Base-by-base conservation (phyloP, 2,329 filamentous ascomycete species). In the Fusarium camptoceras region DNA sequence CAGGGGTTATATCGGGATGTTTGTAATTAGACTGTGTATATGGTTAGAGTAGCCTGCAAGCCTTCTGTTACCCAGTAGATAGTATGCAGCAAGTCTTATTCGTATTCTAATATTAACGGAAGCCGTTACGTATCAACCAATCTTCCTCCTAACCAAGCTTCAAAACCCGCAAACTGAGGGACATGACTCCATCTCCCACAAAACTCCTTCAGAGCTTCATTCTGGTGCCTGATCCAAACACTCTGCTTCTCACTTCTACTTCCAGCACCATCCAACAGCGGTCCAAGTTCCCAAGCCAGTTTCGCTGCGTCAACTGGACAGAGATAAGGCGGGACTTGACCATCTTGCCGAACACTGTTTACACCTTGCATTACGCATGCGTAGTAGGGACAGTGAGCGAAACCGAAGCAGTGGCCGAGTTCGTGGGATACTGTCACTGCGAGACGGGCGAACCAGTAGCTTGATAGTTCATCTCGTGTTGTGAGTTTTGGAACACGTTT, bases 301-400 rank as follows among this genome's bases (percentile, higher is more conserved):
- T 91, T 91, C 9, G 80, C 80, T 58, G 87, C 74, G 68, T 89
- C 89, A 0, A 91, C 81, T 0, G 86, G 87, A 68, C 89, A 91
- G 6, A 91, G 71, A 69, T 89, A 91, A 2, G 88, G 88, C 25
- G 89, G 88, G 73, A 91, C 88, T 43, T 88, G 78, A 4, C 83
- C 80, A 73, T 91, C 89, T 75, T 91, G 89, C 0, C 77, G 80
- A 41, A 90, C 80, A 2, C 83, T 81, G 0, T 85, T 84, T 1
- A 87, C 88, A 7, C 86, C 83, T 74, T 91, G 89, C 88, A 91
- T 90, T 4, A 84, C 81, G 69, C 89, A 92, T 0, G 89, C 87
- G 69, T 88, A 90, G 71, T 88, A 91, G 0, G 86, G 79, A 73
- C 91, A 93, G 74, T 93, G 90, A 10, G 78, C 89, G 16, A 93